Evolutionary conservation across 2,329 filamentous ascomycete species (phyloP).

Genomic region (Colletotrichum gigasporum): DNA sequence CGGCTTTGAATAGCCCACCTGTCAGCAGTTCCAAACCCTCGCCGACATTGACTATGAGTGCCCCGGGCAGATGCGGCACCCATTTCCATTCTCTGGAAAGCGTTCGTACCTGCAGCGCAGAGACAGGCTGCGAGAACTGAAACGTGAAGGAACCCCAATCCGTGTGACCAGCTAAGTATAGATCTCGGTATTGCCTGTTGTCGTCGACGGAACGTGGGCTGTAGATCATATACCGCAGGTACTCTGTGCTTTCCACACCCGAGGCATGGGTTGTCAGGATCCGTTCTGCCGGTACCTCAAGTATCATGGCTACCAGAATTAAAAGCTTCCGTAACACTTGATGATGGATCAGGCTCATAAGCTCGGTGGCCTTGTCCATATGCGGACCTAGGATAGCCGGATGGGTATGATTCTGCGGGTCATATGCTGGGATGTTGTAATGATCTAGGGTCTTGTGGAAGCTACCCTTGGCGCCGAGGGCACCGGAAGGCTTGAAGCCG

Average conservation of each 20-base stretch:
- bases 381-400: neutral
- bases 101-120: constrained; percentile 57
- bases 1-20: constrained; percentile 41
- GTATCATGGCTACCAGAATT: neutral
- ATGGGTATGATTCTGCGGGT: constrained; percentile 35
- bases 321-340: neutral
- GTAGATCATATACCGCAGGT: neutral
- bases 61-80: constrained; percentile 52
- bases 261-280: neutral
- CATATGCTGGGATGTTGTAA: constrained; percentile 27
- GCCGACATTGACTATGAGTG: constrained; percentile 53
- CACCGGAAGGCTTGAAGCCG: constrained; percentile 40
- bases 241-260: neutral
- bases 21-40: constrained; percentile 40
- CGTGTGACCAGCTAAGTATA: constrained; percentile 49
- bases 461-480: constrained; percentile 32
- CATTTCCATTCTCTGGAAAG: constrained; percentile 51
- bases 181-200: neutral
- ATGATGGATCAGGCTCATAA: neutral
- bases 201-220: neutral
- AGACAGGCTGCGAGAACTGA: constrained; percentile 63
- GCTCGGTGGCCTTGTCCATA: neutral
- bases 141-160: constrained; percentile 62
- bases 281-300: neutral
- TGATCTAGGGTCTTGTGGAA: constrained; percentile 15